Evolutionary conservation across 1,284 basidiomycete genomes (phyloP).

Genomic region (Ustilago cynodontis): DNA sequence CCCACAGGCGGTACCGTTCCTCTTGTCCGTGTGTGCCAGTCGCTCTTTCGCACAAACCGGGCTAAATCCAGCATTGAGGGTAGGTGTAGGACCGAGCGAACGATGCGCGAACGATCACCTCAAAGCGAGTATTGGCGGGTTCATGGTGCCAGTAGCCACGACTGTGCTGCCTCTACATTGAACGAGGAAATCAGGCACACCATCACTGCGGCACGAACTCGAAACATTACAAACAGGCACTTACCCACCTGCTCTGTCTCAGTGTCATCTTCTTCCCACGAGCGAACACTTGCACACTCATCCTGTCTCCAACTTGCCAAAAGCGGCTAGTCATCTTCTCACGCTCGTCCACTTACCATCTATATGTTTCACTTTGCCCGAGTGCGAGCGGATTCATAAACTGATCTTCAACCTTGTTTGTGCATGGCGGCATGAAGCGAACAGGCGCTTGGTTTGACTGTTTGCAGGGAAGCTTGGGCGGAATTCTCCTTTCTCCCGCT

Average conservation of each 20-base stretch:
- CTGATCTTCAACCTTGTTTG: neutral
- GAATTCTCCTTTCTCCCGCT: neutral
- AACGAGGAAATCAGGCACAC: no score
- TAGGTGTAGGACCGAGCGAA: neutral
- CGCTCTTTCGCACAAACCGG: no score
- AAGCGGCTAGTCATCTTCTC: slow-evolving; percentile 8
- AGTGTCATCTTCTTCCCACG: neutral
- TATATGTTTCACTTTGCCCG: slow-evolving; percentile 6
- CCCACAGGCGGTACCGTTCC: neutral
- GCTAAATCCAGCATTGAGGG: no score
- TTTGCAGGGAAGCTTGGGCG: neutral
- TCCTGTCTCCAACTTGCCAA: neutral
- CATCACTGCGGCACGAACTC: neutral
- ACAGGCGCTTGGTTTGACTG: neutral
- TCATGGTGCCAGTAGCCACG: no score
- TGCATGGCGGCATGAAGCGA: neutral
- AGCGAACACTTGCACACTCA: slow-evolving; percentile 6
- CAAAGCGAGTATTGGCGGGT: no score
- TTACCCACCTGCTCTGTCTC: neutral
- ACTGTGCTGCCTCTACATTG: no score
- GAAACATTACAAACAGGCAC: neutral
- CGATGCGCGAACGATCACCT: neutral
- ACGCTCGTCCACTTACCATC: neutral
- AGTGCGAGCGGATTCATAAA: neutral
- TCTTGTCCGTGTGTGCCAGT: no score